Evolutionary conservation across 495 filamentous ascomycete species (phyloP).

Genomic region (Hypoxylon cercidicola): DNA sequence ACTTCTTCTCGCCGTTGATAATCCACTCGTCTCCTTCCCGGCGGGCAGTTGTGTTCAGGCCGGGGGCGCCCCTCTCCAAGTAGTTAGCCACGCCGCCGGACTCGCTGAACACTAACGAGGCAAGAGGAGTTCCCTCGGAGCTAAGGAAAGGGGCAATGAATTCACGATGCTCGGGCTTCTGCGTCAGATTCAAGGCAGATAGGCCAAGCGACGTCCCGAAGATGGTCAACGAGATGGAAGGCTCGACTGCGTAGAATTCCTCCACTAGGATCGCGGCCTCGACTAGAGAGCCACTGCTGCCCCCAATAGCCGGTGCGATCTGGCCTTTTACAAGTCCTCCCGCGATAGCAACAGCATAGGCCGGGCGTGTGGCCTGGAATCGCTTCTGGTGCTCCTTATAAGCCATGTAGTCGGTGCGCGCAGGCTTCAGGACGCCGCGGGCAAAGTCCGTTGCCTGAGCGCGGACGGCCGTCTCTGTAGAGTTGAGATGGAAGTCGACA

Average conservation of each 20-base stretch:
- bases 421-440: slow-evolving; percentile 48
- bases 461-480: slow-evolving; percentile 48
- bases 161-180: slow-evolving; percentile 52
- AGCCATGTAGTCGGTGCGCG: slow-evolving; percentile 48
- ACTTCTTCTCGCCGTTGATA: slow-evolving; percentile 67
- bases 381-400: slow-evolving; percentile 46
- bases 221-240: slow-evolving; percentile 59
- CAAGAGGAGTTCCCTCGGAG: slow-evolving; percentile 57
- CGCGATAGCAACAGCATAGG: slow-evolving; percentile 54
- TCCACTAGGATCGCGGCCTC: slow-evolving; percentile 63
- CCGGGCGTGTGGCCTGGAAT: slow-evolving; percentile 58
- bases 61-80: slow-evolving; percentile 59
- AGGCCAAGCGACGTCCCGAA: slow-evolving; percentile 63
- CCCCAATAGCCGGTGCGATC: slow-evolving; percentile 56
- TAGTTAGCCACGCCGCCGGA: slow-evolving; percentile 63
- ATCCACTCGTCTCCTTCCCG: slow-evolving; percentile 64
- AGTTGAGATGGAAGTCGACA: slow-evolving; percentile 56
- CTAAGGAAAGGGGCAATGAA: slow-evolving; percentile 62
- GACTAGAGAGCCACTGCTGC: slow-evolving; percentile 53
- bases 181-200: slow-evolving; percentile 57
- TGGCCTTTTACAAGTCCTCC: slow-evolving; percentile 62
- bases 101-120: slow-evolving; percentile 62
- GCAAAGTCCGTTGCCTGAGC: slow-evolving; percentile 49
- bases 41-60: slow-evolving; percentile 60
- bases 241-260: slow-evolving; percentile 63